Base-by-base conservation (phyloP, 2,329 filamentous ascomycete genomes). In the Sclerotinia subarctica region DNA sequence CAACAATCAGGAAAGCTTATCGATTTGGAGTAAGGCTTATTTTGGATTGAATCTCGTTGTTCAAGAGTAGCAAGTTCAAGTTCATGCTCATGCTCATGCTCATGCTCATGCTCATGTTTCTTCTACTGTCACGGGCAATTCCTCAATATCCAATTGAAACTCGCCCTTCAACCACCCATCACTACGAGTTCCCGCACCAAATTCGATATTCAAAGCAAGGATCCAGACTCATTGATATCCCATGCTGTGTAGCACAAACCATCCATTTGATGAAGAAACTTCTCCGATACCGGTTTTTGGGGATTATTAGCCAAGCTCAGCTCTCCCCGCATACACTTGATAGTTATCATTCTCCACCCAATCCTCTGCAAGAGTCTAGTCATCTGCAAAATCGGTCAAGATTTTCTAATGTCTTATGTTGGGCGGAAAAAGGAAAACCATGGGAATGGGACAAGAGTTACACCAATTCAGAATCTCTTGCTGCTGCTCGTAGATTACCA, bases 201-300 rank as follows among this genome's bases (percentile, higher is more conserved):
- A 15, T 35, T 54, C n/a, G 6, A 35, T 15, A n/a, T 56, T 32
- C 53, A 1, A n/a, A n/a, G 17, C 0, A 21, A 56, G n/a, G 29
- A 56, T 35, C 53, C 29, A 56, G 53, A 56, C 53, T 15, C 53
- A n/a, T 35, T n/a, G 4, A 21, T 11, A 35, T 6, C n/a, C 53
- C 53, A n/a, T 56, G 53, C 52, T 35, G 29, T 32, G 29, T 35
- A 54, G 35, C n/a, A 35, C 29, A 56, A 35, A 8, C 53, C 1
- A 32, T 56, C 21, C 29, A 38, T 35, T 35, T 13, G 3, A 19
- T 24, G 54, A 57, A 42, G 54, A 38, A 42, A 42, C 54, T 24
- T 11, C 54, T 57, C 54, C 54, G 54, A 57, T 57, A 57, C 54
- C 54, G 54, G 54, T 42, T 57, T 57, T 17, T 13, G 54, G 32